Percentiles rank a stretch among this genome's conserved stretches.
Conservation (phyloP, 768 basidiomycete genomes). For the Mrakia gelida region DNA sequence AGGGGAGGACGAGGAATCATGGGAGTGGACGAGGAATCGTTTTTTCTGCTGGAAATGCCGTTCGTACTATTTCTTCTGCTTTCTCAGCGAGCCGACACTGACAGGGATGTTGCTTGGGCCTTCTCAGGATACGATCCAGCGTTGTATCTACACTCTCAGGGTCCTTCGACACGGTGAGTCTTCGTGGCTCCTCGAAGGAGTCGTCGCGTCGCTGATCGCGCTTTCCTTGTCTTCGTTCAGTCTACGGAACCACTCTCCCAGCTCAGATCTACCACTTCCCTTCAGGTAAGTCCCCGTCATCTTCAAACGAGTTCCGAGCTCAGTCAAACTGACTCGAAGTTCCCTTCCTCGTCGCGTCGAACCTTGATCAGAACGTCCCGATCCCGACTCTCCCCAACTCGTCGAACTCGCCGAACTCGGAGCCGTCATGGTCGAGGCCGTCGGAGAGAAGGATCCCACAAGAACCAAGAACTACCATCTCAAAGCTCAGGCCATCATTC, state of each 20-base stretch:
- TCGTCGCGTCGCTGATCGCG: conserved; percentile 42
- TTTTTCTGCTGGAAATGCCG: conserved; percentile 47
- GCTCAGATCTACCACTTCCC: conserved; percentile 48
- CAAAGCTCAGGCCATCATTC: conserved; percentile 43
- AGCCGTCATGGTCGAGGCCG: conserved; percentile 41
- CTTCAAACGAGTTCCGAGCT: background rate
- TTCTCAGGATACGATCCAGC: conserved; percentile 43
- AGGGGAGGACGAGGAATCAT: conserved; percentile 32
- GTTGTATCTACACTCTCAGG: conserved; percentile 35
- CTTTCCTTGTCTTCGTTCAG: conserved; percentile 40
- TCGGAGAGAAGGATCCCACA: conserved; percentile 39
- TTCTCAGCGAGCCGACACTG: conserved; percentile 27
- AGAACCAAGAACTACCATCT: conserved; percentile 45
- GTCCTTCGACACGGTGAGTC: conserved; percentile 31
- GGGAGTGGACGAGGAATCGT: conserved; percentile 46
- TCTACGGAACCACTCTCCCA: conserved; percentile 39
- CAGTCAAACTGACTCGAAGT: no score
- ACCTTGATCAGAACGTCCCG: conserved; percentile 39
- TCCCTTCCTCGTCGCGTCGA: no score
- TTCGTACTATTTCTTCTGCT: conserved; percentile 38
- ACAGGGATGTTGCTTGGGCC: background rate
- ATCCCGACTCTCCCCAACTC: conserved; percentile 38
- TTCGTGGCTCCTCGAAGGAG: conserved; percentile 22
- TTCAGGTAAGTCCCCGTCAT: conserved; percentile 41
- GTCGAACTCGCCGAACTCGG: conserved; percentile 31